Conservation (phyloP, 2,329 filamentous ascomycete species). For the Fusarium nelsonii region DNA sequence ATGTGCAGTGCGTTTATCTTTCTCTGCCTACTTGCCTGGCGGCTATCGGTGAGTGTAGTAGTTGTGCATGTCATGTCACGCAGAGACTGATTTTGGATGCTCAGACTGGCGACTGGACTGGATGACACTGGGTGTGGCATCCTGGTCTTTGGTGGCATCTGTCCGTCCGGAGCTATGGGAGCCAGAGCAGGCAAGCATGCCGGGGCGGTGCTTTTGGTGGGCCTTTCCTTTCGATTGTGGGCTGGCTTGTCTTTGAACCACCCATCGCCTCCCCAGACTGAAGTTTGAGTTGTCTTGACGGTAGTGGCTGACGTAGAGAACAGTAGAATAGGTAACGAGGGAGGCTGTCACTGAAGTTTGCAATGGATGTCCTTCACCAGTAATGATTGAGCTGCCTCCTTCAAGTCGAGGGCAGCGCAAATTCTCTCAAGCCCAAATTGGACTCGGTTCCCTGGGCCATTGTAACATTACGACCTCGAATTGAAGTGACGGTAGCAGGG, state of each 20-base stretch:
- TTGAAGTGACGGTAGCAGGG: conserved; percentile 40
- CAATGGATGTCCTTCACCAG: background rate
- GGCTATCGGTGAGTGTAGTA: conserved; percentile 36
- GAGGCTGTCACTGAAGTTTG: background rate
- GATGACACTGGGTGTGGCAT: conserved; percentile 40
- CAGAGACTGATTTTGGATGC: conserved; percentile 38
- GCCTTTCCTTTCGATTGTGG: conserved; percentile 31
- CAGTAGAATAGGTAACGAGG: background rate
- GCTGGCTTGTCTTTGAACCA: conserved; percentile 34
- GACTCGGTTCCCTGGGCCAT: conserved; percentile 32
- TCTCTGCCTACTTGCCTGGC: conserved; percentile 29
- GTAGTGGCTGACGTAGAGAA: background rate
- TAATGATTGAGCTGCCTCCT: background rate
- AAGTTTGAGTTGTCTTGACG: conserved; percentile 17
- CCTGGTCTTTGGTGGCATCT: conserved; percentile 43
- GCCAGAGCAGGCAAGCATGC: conserved; percentile 39
- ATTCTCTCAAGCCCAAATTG: conserved; percentile 18
- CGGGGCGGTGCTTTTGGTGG: conserved; percentile 47
- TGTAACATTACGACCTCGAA: conserved; percentile 44
- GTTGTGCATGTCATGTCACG: conserved; percentile 48
- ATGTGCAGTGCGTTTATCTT: conserved; percentile 15
- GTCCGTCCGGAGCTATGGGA: conserved; percentile 43
- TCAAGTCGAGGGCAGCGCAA: background rate
- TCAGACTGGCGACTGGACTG: conserved; percentile 15
- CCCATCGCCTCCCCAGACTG: conserved; percentile 36